Conservation (phyloP, 768 basidiomycete species). For the Rossbeevera mucosa region DNA sequence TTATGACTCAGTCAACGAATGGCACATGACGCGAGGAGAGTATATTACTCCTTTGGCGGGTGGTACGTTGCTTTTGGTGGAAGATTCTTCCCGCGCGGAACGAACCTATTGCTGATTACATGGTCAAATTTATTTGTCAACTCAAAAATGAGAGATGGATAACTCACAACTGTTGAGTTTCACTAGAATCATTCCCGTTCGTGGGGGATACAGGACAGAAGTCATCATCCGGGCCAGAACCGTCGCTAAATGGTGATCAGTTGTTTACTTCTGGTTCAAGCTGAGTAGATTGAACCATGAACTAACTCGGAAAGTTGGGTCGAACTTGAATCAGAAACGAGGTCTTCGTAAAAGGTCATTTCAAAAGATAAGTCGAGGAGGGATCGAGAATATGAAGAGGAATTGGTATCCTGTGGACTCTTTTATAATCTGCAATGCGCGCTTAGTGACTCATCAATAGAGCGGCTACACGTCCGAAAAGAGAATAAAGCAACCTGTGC, state of each 20-base stretch:
- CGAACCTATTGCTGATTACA: conserved; percentile 3
- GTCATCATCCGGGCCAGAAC: not conserved
- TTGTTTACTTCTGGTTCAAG: not conserved
- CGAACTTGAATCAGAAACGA: not conserved
- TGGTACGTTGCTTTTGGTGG: accelerated
- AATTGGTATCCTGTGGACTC: not conserved
- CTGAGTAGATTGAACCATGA: not conserved
- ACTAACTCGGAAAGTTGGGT: not conserved
- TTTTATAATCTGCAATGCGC: conserved; percentile 13
- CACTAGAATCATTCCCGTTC: no score
- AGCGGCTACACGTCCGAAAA: conserved; percentile 3
- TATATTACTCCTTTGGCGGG: not conserved
- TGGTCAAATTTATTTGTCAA: not conserved
- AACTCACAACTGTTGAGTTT: not conserved
- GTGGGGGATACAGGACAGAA: not conserved
- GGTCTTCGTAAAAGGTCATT: not conserved
- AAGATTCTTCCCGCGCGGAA: not conserved
- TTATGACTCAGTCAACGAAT: no score
- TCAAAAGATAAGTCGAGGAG: not conserved
- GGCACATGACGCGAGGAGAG: no score
- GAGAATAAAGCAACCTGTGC: conserved; percentile 5
- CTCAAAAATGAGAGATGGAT: not conserved
- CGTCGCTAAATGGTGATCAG: not conserved
- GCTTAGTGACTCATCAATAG: not conserved
- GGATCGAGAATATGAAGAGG: not conserved